These are phyloP conservation scores for Neurospora discreta DNA, from an alignment of 495 filamentous ascomycete species.

Conservation along the genomic window DNA sequence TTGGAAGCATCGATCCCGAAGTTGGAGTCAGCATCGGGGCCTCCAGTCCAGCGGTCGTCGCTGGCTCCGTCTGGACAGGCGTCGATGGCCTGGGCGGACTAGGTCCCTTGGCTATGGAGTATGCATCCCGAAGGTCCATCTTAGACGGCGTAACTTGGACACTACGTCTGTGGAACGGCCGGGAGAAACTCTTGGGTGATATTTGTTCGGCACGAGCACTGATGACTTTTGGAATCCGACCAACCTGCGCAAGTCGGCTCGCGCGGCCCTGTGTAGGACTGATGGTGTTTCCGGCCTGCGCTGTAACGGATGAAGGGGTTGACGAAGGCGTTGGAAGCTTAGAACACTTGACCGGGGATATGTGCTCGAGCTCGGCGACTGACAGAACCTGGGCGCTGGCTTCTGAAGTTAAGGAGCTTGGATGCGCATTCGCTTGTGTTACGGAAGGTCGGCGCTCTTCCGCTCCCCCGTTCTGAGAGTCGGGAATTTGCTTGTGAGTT, in stretches of 20 bases:
- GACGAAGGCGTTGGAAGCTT: neutral
- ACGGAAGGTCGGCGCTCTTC: conserved; percentile 3
- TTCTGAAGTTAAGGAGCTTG: neutral
- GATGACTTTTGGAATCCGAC: conserved; percentile 81
- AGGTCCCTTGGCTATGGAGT: conserved; percentile 37
- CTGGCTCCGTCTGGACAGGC: conserved; percentile 19
- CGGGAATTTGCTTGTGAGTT: neutral
- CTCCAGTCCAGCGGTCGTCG: conserved; percentile 6
- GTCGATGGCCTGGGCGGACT: conserved; percentile 31
- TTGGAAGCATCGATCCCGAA: conserved; percentile 9
- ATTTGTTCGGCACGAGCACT: conserved; percentile 61
- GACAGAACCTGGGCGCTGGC: neutral
- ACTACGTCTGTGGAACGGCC: conserved; percentile 42
- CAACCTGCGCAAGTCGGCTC: conserved; percentile 62
- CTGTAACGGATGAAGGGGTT: neutral
- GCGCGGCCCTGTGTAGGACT: conserved; percentile 17
- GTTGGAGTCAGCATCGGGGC: conserved; percentile 15
- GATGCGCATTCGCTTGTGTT: neutral
- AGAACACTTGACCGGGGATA: neutral
- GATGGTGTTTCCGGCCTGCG: neutral
- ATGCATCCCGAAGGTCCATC: conserved; percentile 17
- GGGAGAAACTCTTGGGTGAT: conserved; percentile 73
- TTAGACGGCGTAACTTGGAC: conserved; percentile 11
- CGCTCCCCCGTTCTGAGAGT: neutral
- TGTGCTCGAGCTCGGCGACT: neutral